phyloP scores from a whole-genome alignment of 192 early-diverging fungal species.

The Pecoramyces ruminantium region DNA sequence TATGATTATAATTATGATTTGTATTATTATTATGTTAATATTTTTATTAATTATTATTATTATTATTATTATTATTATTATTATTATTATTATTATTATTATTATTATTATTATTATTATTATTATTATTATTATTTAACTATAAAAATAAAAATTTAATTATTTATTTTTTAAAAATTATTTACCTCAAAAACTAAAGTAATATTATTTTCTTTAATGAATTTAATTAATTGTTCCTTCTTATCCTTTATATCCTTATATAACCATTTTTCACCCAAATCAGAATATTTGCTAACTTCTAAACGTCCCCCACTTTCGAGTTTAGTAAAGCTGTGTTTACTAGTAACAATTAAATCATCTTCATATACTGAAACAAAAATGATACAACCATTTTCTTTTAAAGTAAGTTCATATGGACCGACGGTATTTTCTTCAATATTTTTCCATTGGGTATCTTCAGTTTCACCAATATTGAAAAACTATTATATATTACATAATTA shows the following conservation, averaged over 20 bases:
- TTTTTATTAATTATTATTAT: too few species aligned
- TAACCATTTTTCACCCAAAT: background rate
- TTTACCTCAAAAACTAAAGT: constrained; percentile 71
- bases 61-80: too few species aligned
- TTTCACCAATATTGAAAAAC: constrained; percentile 78
- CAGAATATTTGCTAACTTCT: too few species aligned
- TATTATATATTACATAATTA: too few species aligned
- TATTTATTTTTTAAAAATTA: background rate
- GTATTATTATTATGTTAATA: too few species aligned
- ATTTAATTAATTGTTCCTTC: constrained; percentile 47
- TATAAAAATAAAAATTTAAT: background rate
- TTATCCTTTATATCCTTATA: background rate
- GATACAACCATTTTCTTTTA: constrained; percentile 95
- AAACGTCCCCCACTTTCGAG: background rate
- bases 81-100: too few species aligned
- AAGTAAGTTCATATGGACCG: constrained; percentile 78
- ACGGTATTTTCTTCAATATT: constrained; percentile 37
- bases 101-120: too few species aligned
- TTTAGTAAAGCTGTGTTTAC: constrained; percentile 57
- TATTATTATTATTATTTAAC: too few species aligned
- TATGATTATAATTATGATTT: too few species aligned
- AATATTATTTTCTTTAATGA: constrained; percentile 48
- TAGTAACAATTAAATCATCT: constrained; percentile 57
- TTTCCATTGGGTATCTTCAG: constrained; percentile 22
- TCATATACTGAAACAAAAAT: constrained; percentile 62